phyloP scores from a whole-genome alignment of 1,284 basidiomycete species.

The Ustilago trichophora region DNA sequence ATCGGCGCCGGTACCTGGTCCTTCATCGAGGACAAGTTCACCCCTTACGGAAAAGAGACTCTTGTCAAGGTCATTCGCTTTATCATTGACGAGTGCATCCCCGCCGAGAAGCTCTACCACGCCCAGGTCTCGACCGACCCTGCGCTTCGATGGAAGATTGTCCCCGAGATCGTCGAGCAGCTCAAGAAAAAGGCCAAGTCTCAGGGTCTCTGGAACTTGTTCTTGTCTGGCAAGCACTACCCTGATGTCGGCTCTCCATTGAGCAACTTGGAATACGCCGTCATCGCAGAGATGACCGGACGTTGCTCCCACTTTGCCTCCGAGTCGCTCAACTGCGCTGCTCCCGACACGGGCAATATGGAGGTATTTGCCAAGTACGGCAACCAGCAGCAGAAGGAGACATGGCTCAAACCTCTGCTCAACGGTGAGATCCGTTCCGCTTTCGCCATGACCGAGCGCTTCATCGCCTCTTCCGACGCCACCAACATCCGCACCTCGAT shows the following conservation, averaged over 20 bases:
- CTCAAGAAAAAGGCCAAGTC: constrained; percentile 88
- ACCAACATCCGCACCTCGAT: constrained; percentile 94
- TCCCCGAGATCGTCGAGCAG: constrained; percentile 82
- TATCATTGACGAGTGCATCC: constrained; percentile 85
- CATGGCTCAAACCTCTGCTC: constrained; percentile 86
- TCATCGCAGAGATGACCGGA: constrained; percentile 94
- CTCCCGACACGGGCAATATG: constrained; percentile 83
- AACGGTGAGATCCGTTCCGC: constrained; percentile 90
- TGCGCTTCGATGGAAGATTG: constrained; percentile 80
- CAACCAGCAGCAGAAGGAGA: constrained; percentile 84
- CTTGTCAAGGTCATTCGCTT: constrained; percentile 85
- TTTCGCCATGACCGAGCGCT: constrained; percentile 63
- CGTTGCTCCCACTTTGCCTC: constrained; percentile 82
- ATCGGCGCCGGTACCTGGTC: constrained; percentile 64
- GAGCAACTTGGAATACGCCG: constrained; percentile 94
- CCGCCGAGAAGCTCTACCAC: constrained; percentile 80
- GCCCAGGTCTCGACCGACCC: constrained; percentile 84
- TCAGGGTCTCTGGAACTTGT: constrained; percentile 94
- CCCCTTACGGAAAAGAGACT: constrained; percentile 83
- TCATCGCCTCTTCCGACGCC: constrained; percentile 88
- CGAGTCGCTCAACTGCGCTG: constrained; percentile 88
- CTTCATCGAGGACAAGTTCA: constrained; percentile 71
- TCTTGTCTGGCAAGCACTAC: constrained; percentile 92
- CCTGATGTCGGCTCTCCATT: constrained; percentile 81
- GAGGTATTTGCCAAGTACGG: constrained; percentile 97